phyloP scores from a whole-genome alignment of 1,284 basidiomycete genomes.

The Vanrija sp. region DNA sequence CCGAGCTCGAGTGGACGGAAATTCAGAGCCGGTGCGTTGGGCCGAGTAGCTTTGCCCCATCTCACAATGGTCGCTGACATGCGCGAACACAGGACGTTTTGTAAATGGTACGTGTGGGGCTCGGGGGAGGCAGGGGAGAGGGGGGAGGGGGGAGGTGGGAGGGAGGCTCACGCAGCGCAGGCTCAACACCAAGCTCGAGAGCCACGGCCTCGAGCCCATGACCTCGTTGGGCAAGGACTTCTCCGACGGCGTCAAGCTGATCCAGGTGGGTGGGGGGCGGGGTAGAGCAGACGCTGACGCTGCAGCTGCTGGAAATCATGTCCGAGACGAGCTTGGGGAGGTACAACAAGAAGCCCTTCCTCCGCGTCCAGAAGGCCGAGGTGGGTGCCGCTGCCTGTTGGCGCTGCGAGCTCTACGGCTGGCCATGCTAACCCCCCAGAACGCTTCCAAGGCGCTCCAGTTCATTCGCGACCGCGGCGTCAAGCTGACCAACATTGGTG shows the following conservation, averaged over 20 bases:
- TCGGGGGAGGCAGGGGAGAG: too few relatives aligned
- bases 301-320: conserved; percentile 99
- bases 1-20: conserved; percentile 19
- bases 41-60: too few relatives aligned
- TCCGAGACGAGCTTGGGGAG: conserved; percentile 85
- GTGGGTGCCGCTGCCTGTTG: conserved; percentile 16
- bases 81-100: conserved; percentile 37
- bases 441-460: conserved; percentile 91
- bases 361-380: conserved; percentile 94
- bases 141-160: too few relatives aligned
- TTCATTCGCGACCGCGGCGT: conserved; percentile 93
- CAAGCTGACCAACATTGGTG: conserved; percentile 94
- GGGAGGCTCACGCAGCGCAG: conserved; percentile 49
- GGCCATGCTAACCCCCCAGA: conserved; percentile 48
- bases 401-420: background rate
- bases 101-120: conserved; percentile 39
- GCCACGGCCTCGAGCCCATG: conserved; percentile 83
- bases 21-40: conserved; percentile 13
- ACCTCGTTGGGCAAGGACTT: conserved; percentile 82
- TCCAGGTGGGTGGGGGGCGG: conserved; percentile 56
- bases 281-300: background rate
- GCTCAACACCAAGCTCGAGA: conserved; percentile 93
- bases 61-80: conserved; percentile 2
- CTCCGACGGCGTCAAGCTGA: conserved; percentile 88
- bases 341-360: conserved; percentile 83